Evolutionary conservation across 164 flowering plant genomes (phyloP), one percentile per base, ranked within the genome.

Genomic region (Stephania cephalantha): DNA sequence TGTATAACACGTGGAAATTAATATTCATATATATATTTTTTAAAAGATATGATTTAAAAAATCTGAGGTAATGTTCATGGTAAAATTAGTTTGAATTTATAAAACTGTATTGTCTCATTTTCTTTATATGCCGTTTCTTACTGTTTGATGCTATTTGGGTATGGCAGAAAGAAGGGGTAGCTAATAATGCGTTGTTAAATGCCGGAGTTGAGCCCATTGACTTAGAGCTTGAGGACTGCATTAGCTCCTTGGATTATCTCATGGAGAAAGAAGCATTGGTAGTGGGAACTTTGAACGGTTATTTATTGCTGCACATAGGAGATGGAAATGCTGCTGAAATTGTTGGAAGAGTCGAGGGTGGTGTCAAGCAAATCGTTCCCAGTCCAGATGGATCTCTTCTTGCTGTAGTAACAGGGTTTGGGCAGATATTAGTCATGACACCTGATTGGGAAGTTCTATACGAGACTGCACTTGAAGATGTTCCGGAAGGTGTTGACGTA

Each of bases 351-450:
- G 91, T 95, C 76, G 98, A 92, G 73, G 98, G 97, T 73, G 98
- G 99, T 74, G 90, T 93, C 53, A 85, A 81, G 83, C 86, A 87
- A 80, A 84, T 93, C 55, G 83, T 95, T 13, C 92, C 93, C 12
- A 95, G 99, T 79, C 98, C 98, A n/a, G 98, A 91, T 86, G 99
- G 99, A 72, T 97, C 93, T 78, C 81, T 95, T 81, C 88, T 95
- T 77, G 90, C 85, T 52, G 80, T 95, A 5, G 81, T 88, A 6
- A 84, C 95, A 70, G 97, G 97, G 46, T 81, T 85, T 74, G 93
- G 95, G 68, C 92, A 92, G 85, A 75, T 93, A 20, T 78, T 95
- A 25, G 88, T 95, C 5, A 93, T 95, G 95, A 93, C 96, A 72
- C 93, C 86, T 81, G 98, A 93, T 77, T 95, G 99, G 99, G 98